phyloP scores from a whole-genome alignment of 805 yeast species.

The Cyberlindnera bimundalis region DNA sequence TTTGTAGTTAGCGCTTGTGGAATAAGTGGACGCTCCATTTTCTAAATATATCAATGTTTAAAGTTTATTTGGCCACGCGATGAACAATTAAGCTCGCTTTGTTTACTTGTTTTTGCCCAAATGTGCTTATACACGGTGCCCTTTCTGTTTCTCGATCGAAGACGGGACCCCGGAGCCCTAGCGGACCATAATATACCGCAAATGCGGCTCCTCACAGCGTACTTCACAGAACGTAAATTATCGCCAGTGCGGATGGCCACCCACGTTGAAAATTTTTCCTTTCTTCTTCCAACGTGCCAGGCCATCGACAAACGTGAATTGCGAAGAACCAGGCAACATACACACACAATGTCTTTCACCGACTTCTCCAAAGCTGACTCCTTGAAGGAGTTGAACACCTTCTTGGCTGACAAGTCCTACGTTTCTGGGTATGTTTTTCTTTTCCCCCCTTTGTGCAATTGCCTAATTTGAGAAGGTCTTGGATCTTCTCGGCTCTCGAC shows the following conservation, averaged over 20 bases:
- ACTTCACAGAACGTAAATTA: background rate
- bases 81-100: background rate
- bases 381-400: conserved; percentile 70
- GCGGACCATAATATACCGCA: background rate
- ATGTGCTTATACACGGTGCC: too few relatives aligned
- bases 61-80: background rate
- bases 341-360: conserved; percentile 60
- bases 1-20: conserved; percentile 86
- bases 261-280: conserved; percentile 7
- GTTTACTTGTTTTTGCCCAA: background rate
- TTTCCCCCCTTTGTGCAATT: background rate
- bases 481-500: background rate
- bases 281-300: conserved; percentile 3
- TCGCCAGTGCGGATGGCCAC: background rate
- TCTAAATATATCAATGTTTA: background rate
- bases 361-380: conserved; percentile 80
- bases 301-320: background rate
- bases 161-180: conserved; percentile 5
- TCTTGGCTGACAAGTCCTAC: conserved; percentile 91
- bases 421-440: conserved; percentile 80
- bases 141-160: background rate
- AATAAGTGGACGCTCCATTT: conserved; percentile 29
- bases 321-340: background rate
- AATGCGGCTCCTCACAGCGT: background rate
- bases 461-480: background rate